These are phyloP conservation scores for Turnera subulata DNA, from an alignment of 345 rosid genomes.

Conservation along the genomic window DNA sequence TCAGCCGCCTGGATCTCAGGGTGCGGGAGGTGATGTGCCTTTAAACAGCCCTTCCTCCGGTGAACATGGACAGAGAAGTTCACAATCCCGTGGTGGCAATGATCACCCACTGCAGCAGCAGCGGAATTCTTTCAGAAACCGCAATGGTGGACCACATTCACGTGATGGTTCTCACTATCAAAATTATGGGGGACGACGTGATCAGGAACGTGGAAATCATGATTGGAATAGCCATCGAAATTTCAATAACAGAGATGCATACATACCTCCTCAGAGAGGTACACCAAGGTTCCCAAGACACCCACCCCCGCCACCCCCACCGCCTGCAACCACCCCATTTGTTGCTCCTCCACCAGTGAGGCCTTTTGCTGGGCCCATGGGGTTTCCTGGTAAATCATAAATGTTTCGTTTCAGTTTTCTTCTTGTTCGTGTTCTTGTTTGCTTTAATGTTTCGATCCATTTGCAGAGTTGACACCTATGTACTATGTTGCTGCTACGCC, in stretches of 20 bases:
- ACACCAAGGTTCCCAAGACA: conserved; percentile 53
- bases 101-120: conserved; percentile 48
- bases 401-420: conserved; percentile 10
- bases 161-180: conserved; percentile 67
- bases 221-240: conserved; percentile 48
- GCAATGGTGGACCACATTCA: conserved; percentile 40
- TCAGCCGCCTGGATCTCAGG: conserved; percentile 18
- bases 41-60: conserved; percentile 43
- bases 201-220: conserved; percentile 4
- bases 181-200: conserved; percentile 28
- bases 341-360: conserved; percentile 41
- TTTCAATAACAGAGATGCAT: conserved; percentile 63
- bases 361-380: conserved; percentile 47
- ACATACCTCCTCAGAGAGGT: conserved; percentile 55
- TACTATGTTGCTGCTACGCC: conserved; percentile 38
- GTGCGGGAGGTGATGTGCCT: conserved; percentile 30
- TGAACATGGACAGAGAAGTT: conserved; percentile 50
- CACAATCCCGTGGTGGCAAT: conserved; percentile 44
- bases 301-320: conserved; percentile 51
- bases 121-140: conserved; percentile 62
- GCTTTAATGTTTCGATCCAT: conserved; percentile 22
- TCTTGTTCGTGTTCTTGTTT: neutral
- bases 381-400: conserved; percentile 48
- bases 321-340: conserved; percentile 40
- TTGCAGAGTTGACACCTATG: conserved; percentile 48